A percentile compares a stretch with the other conserved stretches of the same genome.
phyloP scores from a whole-genome alignment of 768 basidiomycete genomes.

The Gloeostereum incarnatum region DNA sequence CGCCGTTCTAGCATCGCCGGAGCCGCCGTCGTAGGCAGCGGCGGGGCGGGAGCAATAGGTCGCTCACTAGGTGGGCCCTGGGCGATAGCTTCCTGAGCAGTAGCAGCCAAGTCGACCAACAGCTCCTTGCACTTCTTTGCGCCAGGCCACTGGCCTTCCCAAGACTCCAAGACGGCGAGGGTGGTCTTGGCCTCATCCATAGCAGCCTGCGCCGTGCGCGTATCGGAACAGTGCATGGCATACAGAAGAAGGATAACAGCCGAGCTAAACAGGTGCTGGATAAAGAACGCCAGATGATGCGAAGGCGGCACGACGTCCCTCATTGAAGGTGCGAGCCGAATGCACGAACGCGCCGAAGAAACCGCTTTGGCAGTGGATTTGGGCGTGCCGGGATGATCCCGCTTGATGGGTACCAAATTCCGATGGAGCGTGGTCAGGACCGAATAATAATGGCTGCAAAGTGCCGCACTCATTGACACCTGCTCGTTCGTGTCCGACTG shows the following conservation, averaged over 20 bases:
- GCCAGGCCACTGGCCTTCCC: constrained; percentile 86
- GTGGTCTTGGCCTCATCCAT: constrained; percentile 80
- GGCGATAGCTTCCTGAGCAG: constrained; percentile 58
- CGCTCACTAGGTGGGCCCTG: constrained; percentile 19
- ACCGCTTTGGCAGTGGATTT: constrained; percentile 76
- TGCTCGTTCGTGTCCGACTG: constrained; percentile 67
- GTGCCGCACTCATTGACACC: constrained; percentile 76
- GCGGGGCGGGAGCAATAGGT: constrained; percentile 14
- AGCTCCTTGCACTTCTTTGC: constrained; percentile 82
- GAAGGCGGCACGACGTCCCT: constrained; percentile 78
- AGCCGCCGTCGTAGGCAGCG: constrained; percentile 15
- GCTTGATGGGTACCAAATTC: constrained; percentile 75
- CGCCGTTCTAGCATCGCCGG: constrained; percentile 39
- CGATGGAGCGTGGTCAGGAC: constrained; percentile 82
- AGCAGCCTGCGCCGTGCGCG: constrained; percentile 53
- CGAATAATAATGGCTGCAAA: constrained; percentile 87
- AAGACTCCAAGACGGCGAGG: constrained; percentile 59
- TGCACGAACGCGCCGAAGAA: constrained; percentile 77
- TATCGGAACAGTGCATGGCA: constrained; percentile 75
- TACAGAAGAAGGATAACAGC: constrained; percentile 79
- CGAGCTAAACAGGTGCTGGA: constrained; percentile 84
- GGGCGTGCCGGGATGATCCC: constrained; percentile 57
- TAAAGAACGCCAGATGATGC: constrained; percentile 83
- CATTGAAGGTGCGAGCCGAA: constrained; percentile 77
- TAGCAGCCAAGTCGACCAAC: constrained; percentile 58